phyloP scores from a whole-genome alignment of 1,139 yeast genomes.

The Zygoascus hellenicus region DNA sequence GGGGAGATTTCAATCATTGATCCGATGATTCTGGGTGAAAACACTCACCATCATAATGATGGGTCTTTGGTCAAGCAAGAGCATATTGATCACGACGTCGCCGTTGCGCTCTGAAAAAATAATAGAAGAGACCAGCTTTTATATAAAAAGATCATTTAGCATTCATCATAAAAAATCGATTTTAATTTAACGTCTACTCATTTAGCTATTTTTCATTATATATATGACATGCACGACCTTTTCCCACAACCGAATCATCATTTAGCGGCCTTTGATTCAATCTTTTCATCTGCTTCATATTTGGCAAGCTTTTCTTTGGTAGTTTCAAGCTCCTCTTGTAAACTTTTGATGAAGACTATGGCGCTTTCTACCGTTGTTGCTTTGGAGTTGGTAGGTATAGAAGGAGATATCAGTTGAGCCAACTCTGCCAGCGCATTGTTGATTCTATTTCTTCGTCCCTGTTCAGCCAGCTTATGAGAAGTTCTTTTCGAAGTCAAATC shows the following conservation, averaged over 20 bases:
- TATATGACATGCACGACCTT: no score
- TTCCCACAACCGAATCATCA: neutral
- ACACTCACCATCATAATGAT: no score
- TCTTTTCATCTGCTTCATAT: slow-evolving; percentile 11
- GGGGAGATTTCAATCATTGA: slow-evolving; percentile 6
- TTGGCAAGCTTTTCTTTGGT: slow-evolving; percentile 27
- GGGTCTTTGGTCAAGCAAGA: no score
- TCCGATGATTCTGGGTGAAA: slow-evolving; percentile 4
- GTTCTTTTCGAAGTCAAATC: slow-evolving; percentile 45
- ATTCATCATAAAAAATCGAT: no score
- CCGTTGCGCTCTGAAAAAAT: no score
- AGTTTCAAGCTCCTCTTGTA: slow-evolving; percentile 43
- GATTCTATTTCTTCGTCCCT: slow-evolving; percentile 90
- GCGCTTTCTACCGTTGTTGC: slow-evolving; percentile 95
- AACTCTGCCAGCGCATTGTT: slow-evolving; percentile 78
- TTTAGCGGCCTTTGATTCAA: neutral
- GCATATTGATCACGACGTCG: no score
- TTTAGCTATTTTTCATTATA: no score
- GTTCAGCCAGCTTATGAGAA: slow-evolving; percentile 90
- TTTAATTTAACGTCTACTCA: no score
- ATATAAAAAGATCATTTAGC: no score
- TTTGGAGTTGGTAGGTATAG: slow-evolving; percentile 58
- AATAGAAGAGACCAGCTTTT: no score
- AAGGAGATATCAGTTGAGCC: slow-evolving; percentile 59
- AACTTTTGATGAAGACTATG: slow-evolving; percentile 54